These are phyloP conservation scores for Schrenkiella parvula DNA, from an alignment of 345 rosid species.

Conservation along the genomic window DNA sequence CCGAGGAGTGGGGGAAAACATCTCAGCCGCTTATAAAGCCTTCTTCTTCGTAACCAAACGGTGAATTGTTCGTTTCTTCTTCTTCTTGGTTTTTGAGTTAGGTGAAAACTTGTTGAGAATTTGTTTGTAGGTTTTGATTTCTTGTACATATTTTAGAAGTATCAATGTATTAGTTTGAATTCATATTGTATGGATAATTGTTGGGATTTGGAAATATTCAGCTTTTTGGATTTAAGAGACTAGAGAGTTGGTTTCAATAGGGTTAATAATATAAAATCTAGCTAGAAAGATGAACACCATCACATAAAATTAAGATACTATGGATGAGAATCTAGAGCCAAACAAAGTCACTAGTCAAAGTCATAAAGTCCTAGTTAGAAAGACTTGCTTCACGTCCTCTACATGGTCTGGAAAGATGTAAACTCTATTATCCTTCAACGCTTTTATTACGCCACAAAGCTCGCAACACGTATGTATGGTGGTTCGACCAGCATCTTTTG, in stretches of 20 bases:
- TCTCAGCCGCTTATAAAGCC: slow-evolving; percentile 89
- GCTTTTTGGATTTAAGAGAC: not conserved
- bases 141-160: slow-evolving; percentile 57
- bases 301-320: too few species aligned
- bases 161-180: slow-evolving; percentile 25
- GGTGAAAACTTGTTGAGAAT: slow-evolving; percentile 11
- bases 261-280: not conserved
- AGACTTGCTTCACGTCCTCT: too few species aligned
- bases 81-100: not conserved
- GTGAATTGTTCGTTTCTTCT: slow-evolving; percentile 32
- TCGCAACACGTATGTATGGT: too few species aligned
- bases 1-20: slow-evolving; percentile 89
- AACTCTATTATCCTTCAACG: not conserved
- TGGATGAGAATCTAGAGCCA: too few species aligned
- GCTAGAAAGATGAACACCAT: too few species aligned
- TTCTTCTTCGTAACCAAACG: slow-evolving; percentile 42
- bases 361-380: too few species aligned
- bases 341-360: too few species aligned
- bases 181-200: not conserved
- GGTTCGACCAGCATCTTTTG: too few species aligned
- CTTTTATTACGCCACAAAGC: not conserved
- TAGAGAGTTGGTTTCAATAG: not conserved
- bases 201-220: slow-evolving; percentile 5
- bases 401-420: too few species aligned
- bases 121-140: slow-evolving; percentile 25